These are phyloP conservation scores for Carex scoparia DNA, from an alignment of 176 grass and related monocot species.

Conservation along the genomic window DNA sequence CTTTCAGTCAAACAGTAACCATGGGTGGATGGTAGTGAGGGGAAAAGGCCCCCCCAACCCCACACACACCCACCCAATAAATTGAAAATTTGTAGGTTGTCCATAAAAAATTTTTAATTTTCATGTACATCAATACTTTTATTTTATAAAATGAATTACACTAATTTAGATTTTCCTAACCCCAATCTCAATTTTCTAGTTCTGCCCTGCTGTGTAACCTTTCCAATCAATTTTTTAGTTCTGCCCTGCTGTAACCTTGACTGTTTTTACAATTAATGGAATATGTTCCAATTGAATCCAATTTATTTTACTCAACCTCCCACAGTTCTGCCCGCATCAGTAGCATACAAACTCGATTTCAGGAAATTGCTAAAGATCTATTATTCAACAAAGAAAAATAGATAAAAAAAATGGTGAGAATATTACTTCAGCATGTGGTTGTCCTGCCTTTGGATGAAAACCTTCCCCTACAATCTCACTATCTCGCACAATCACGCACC, in stretches of 20 bases:
- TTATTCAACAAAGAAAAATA: not conserved
- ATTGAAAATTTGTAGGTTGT: too few relatives aligned
- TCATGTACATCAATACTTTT: too few relatives aligned
- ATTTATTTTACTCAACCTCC: not conserved
- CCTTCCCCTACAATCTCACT: conserved; percentile 65
- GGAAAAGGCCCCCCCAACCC: too few relatives aligned
- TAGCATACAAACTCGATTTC: not conserved
- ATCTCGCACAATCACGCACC: conserved; percentile 79
- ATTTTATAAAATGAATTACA: too few relatives aligned
- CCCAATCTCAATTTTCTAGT: too few relatives aligned
- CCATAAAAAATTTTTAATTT: too few relatives aligned
- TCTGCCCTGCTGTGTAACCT: too few relatives aligned
- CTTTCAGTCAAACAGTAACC: not conserved
- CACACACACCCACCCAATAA: too few relatives aligned
- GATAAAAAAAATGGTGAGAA: not conserved
- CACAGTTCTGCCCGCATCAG: not conserved
- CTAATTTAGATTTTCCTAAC: too few relatives aligned
- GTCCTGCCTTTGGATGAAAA: conserved; percentile 83
- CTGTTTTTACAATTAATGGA: not conserved
- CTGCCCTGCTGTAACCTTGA: not conserved
- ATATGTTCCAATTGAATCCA: not conserved
- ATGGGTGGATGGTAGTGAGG: too few relatives aligned
- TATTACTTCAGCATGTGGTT: conserved; percentile 77
- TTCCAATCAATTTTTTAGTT: too few relatives aligned
- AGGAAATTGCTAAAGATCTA: not conserved